Evolutionary conservation across 2,329 filamentous ascomycete species (phyloP).

Genomic region (Kalmusia sp.): DNA sequence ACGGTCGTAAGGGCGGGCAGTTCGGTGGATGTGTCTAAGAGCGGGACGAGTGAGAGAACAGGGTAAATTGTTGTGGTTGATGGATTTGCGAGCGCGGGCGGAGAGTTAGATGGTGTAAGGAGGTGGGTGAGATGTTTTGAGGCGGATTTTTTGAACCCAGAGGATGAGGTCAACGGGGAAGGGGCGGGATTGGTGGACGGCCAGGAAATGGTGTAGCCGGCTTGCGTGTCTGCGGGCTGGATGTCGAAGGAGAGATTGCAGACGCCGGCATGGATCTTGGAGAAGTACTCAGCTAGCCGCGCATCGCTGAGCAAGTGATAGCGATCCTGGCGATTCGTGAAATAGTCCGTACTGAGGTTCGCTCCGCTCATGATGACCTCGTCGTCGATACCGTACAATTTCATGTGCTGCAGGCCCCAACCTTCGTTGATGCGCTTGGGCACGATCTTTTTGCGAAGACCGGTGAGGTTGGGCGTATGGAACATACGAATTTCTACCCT

Average conservation of each 20-base stretch:
- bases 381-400: conserved; percentile 94
- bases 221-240: conserved; percentile 63
- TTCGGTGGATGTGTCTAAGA: conserved; percentile 88
- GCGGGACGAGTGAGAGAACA: conserved; percentile 84
- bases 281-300: conserved; percentile 83
- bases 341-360: conserved; percentile 92
- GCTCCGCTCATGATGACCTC: conserved; percentile 91
- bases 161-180: conserved; percentile 74
- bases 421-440: conserved; percentile 95
- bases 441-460: conserved; percentile 80
- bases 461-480: conserved; percentile 94
- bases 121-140: conserved; percentile 72
- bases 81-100: conserved; percentile 19
- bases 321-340: conserved; percentile 91
- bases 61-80: conserved; percentile 74
- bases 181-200: conserved; percentile 75
- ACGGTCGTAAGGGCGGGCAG: conserved; percentile 80
- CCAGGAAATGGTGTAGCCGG: conserved; percentile 71
- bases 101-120: conserved; percentile 61
- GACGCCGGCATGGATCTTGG: conserved; percentile 76
- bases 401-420: conserved; percentile 99
- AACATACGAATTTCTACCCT: conserved; percentile 96
- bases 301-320: conserved; percentile 89
- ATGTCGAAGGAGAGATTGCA: conserved; percentile 84
- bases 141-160: conserved; percentile 73